Evolutionary conservation across 768 basidiomycete genomes (phyloP).

Genomic region (Royoungia palumana): DNA sequence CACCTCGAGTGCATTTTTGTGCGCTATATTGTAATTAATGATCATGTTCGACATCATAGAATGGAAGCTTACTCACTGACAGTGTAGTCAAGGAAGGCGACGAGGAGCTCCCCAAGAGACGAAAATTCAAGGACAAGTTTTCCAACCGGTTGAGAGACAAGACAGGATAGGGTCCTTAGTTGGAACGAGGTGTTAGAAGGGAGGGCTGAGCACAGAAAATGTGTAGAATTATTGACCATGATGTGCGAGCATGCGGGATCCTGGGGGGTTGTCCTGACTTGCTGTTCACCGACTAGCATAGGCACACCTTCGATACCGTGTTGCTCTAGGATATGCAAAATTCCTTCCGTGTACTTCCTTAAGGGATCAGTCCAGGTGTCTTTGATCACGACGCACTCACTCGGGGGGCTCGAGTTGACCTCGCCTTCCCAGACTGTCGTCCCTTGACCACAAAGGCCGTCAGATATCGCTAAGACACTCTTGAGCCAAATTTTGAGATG

Average conservation of each 20-base stretch:
- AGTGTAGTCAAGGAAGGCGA: slow-evolving; percentile 2
- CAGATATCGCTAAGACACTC: no score
- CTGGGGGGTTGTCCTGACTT: not conserved
- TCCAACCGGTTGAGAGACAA: not conserved
- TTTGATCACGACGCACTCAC: slow-evolving; percentile 4
- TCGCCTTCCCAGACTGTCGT: no score
- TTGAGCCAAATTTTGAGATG: no score
- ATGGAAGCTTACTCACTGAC: not conserved
- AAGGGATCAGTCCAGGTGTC: slow-evolving; percentile 4
- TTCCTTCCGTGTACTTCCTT: slow-evolving; percentile 1
- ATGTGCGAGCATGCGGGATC: not conserved
- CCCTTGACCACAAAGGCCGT: no score
- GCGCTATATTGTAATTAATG: slow-evolving; percentile 1
- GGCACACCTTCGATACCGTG: not conserved
- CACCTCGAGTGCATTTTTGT: not conserved
- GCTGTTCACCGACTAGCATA: not conserved
- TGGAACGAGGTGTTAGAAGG: not conserved
- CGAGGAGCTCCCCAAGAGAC: slow-evolving; percentile 1
- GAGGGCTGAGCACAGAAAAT: not conserved
- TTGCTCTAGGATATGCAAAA: slow-evolving; percentile 1
- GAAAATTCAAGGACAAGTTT: not conserved
- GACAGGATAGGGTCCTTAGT: not conserved
- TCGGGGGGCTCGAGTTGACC: no score
- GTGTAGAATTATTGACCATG: not conserved
- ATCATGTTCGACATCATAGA: no score